phyloP scores from a whole-genome alignment of 2,329 filamentous ascomycete species.

The Penicillium sp. region DNA sequence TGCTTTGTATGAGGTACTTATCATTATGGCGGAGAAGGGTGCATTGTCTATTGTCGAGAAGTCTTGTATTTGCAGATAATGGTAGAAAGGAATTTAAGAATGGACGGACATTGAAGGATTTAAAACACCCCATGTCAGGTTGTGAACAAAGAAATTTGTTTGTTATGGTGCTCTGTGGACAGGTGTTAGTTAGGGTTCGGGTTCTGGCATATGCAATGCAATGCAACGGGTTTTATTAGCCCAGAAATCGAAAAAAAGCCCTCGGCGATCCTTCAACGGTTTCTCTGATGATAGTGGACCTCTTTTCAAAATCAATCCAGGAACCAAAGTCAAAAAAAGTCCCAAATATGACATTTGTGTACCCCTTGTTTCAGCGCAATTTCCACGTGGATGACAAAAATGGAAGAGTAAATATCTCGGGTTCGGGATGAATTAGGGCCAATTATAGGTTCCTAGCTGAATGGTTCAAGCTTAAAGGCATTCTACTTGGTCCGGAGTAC shows the following conservation, averaged over 20 bases:
- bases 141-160: background rate
- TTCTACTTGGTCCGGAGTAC: background rate
- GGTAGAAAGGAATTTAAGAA: background rate
- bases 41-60: constrained; percentile 44
- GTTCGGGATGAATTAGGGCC: background rate
- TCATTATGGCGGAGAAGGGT: constrained; percentile 80
- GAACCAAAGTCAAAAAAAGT: background rate
- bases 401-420: background rate
- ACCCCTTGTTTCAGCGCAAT: background rate
- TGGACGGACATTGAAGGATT: background rate
- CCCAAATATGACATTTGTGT: background rate
- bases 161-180: background rate
- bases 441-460: background rate
- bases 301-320: background rate
- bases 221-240: background rate
- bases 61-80: background rate
- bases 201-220: background rate
- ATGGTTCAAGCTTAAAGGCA: background rate
- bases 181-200: background rate
- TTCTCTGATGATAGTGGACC: background rate
- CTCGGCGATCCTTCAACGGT: constrained; percentile 7
- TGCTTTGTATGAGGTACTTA: constrained; percentile 75
- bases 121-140: background rate
- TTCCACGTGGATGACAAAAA: background rate
- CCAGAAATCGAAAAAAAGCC: background rate